Evolutionary conservation across 78 protist genomes (phyloP), one percentile per base, ranked within the genome.

Genomic region (Guillardia theta): DNA sequence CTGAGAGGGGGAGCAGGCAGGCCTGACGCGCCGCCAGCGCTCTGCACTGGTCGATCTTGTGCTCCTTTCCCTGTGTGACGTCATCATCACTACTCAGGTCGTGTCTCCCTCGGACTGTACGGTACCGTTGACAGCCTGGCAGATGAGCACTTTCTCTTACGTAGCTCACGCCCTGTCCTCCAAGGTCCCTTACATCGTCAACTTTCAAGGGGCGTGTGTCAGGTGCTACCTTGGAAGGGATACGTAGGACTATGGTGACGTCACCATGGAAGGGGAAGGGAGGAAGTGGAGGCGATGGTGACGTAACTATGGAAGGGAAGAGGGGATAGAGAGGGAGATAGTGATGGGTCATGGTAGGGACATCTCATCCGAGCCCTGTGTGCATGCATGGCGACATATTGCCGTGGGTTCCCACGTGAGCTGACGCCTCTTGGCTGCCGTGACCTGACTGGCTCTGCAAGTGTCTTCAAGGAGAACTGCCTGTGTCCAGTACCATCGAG

Each of bases 141-240:
- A 78, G 48, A 78, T 78, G 90, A 78, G 90, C 90, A 78, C 90
- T 48, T 78, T 43, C 48, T 78, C 90, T 48, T 78, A 78, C 50
- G 90, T 78, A 6, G 90, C 90, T 4, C 90, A 78, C 50, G 90
- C 90, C 30, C 90, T 78, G 37, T 6, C 90, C 24, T 15, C 43
- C 33, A 37, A 43, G 45, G 90, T 70, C 6, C 83, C 83, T 24
- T 70, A 70, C 83, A 33, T 70, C 41, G 83, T 70, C 83, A 58
- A 58, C 70, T 58, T 58, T 30, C 70, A 58, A 50, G 90, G 90
- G 37, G 33, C 90, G 53, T 78, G 90, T 8, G 48, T 43, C 90
- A 37, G n/a, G n/a, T n/a, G n/a, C n/a, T n/a, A n/a, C n/a, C n/a
- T n/a, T n/a, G n/a, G n/a, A n/a, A n/a, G n/a, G n/a, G n/a, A n/a